Evolutionary conservation across 805 yeast genomes (phyloP).

Genomic region (Lipomyces kockii): DNA sequence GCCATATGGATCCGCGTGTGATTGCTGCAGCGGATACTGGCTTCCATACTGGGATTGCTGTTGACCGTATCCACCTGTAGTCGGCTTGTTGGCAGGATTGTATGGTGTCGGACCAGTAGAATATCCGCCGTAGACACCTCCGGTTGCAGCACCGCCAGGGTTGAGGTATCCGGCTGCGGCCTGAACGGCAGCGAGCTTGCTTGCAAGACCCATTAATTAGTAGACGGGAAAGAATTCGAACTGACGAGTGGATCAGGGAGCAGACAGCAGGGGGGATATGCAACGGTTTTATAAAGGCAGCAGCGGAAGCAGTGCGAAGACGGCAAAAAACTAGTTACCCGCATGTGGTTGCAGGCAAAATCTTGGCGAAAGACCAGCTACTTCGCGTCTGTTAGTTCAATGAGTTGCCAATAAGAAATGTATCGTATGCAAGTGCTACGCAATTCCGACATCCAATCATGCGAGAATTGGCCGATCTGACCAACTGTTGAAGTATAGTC

Average conservation of each 20-base stretch:
- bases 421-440: too few species aligned
- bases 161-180: constrained; percentile 23
- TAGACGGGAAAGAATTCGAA: background rate
- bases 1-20: constrained; percentile 20
- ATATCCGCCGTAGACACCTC: constrained; percentile 4
- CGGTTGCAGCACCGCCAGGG: background rate
- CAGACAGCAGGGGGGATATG: background rate
- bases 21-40: constrained; percentile 11
- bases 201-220: constrained; percentile 41
- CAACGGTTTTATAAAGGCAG: too few species aligned
- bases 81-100: background rate
- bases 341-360: too few species aligned
- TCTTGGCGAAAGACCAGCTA: too few species aligned
- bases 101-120: constrained; percentile 3
- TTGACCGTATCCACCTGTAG: background rate
- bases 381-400: too few species aligned
- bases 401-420: too few species aligned
- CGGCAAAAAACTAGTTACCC: too few species aligned
- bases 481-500: too few species aligned
- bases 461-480: too few species aligned
- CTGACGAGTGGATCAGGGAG: background rate
- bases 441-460: too few species aligned
- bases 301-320: background rate
- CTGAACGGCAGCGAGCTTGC: constrained; percentile 39
- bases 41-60: background rate